These are phyloP conservation scores for Triangularia verruculosa DNA, from an alignment of 2,329 filamentous ascomycete genomes.

Conservation along the genomic window DNA sequence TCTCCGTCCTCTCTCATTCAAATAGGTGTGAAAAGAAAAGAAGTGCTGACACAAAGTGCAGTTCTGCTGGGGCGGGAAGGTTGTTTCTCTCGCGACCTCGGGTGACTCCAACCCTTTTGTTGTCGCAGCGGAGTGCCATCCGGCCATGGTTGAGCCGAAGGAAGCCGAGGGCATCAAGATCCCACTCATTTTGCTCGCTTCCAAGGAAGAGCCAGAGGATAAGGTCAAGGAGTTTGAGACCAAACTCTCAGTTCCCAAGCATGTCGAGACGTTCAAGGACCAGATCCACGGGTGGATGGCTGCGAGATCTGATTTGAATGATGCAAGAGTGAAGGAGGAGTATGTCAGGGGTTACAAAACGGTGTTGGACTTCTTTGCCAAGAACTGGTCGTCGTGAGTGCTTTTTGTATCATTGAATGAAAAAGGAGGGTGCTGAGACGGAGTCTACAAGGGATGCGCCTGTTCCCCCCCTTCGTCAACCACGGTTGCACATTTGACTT, in stretches of 20 bases:
- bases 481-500: too few relatives aligned
- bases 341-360: slow-evolving; percentile 61
- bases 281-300: slow-evolving; percentile 76
- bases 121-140: slow-evolving; percentile 52
- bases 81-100: slow-evolving; percentile 52
- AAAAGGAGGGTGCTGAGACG: too few relatives aligned
- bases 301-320: slow-evolving; percentile 57
- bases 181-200: slow-evolving; percentile 62
- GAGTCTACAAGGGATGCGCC: too few relatives aligned
- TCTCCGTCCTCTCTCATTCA: slow-evolving; percentile 9
- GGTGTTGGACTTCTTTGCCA: slow-evolving; percentile 55
- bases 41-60: slow-evolving; percentile 4
- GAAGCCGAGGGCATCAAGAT: slow-evolving; percentile 60
- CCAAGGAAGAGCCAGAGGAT: slow-evolving; percentile 58
- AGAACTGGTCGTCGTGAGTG: slow-evolving; percentile 41
- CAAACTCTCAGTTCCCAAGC: slow-evolving; percentile 52
- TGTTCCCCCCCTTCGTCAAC: too few relatives aligned
- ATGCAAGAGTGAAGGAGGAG: slow-evolving; percentile 57
- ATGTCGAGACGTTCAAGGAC: slow-evolving; percentile 63
- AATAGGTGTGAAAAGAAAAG: background rate
- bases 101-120: slow-evolving; percentile 54
- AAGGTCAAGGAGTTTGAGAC: slow-evolving; percentile 55
- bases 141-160: slow-evolving; percentile 61
- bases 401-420: background rate
- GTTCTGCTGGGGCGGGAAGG: slow-evolving; percentile 72